These are phyloP conservation scores for Termitomyces sp. DNA, from an alignment of 768 basidiomycete species.

Conservation along the genomic window DNA sequence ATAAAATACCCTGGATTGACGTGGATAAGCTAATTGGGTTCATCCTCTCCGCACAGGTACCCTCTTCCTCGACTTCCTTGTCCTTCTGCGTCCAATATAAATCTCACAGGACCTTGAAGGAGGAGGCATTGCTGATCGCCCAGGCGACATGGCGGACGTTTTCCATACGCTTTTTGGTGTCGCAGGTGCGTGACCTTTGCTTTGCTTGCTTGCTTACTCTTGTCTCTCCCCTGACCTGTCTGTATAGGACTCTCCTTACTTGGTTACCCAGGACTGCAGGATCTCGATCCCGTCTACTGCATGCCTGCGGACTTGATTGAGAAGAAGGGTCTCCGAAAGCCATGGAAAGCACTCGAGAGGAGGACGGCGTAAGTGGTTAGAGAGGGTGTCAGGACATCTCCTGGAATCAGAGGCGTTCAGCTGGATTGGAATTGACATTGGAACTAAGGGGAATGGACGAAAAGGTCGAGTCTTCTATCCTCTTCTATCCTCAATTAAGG, in stretches of 20 bases:
- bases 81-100: background rate
- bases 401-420: background rate
- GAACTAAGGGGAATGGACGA: background rate
- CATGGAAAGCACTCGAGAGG: slow-evolving; percentile 55
- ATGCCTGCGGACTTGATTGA: slow-evolving; percentile 84
- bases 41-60: slow-evolving; percentile 85
- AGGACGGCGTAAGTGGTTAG: slow-evolving; percentile 9
- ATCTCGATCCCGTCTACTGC: slow-evolving; percentile 94
- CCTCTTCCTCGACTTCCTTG: background rate
- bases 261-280: slow-evolving; percentile 79
- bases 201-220: background rate
- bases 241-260: slow-evolving; percentile 76
- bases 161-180: slow-evolving; percentile 95
- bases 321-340: slow-evolving; percentile 63
- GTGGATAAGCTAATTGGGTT: slow-evolving; percentile 71
- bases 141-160: slow-evolving; percentile 94
- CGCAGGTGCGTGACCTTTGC: slow-evolving; percentile 49
- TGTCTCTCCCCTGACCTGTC: background rate
- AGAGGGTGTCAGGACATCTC: background rate
- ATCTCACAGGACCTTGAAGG: slow-evolving; percentile 71
- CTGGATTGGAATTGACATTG: background rate
- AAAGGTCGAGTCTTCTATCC: background rate
- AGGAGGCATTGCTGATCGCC: slow-evolving; percentile 93
- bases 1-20: slow-evolving; percentile 86
- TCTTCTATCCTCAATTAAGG: background rate